A percentile compares a stretch with the other conserved stretches of the same genome.
Evolutionary conservation across 1,139 yeast species (phyloP).

Genomic region (Kodamaea derodonti): DNA sequence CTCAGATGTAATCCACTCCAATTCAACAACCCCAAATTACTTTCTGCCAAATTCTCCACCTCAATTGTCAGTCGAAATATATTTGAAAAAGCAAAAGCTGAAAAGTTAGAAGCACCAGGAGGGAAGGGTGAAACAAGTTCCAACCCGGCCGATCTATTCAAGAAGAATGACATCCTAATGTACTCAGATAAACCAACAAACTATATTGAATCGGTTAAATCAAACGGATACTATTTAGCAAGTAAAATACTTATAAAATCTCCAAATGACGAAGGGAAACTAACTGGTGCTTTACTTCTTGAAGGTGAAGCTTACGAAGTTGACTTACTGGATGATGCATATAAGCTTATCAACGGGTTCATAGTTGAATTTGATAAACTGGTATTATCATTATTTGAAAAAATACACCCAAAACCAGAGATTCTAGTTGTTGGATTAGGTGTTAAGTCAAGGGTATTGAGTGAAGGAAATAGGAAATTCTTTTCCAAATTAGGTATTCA

Average conservation of each 20-base stretch:
- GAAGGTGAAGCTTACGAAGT: conserved; percentile 65
- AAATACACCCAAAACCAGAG: conserved; percentile 76
- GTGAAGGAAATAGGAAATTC: conserved; percentile 46
- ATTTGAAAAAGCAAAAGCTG: conserved; percentile 31
- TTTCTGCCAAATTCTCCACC: background rate
- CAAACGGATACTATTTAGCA: conserved; percentile 40
- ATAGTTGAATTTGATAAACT: conserved; percentile 37
- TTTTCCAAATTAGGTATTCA: conserved; percentile 62
- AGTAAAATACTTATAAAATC: conserved; percentile 38
- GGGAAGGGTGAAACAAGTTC: conserved; percentile 39
- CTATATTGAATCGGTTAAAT: conserved; percentile 41
- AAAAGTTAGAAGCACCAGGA: conserved; percentile 28
- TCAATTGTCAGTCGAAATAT: conserved; percentile 9
- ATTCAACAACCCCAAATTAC: too few relatives aligned
- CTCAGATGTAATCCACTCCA: too few relatives aligned
- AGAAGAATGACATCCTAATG: conserved; percentile 43
- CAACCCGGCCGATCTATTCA: conserved; percentile 44
- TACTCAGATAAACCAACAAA: conserved; percentile 42
- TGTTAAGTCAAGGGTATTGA: conserved; percentile 55
- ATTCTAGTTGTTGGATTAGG: conserved; percentile 71
- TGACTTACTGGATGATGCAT: conserved; percentile 39
- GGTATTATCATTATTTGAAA: conserved; percentile 47
- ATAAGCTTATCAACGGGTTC: conserved; percentile 38
- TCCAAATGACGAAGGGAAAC: conserved; percentile 42
- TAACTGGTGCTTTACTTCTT: conserved; percentile 54